Evolutionary conservation across 371 early-diverging fungal genomes (phyloP), one percentile per base, ranked within the genome.

Genomic region (Phascolomyces articulosus): DNA sequence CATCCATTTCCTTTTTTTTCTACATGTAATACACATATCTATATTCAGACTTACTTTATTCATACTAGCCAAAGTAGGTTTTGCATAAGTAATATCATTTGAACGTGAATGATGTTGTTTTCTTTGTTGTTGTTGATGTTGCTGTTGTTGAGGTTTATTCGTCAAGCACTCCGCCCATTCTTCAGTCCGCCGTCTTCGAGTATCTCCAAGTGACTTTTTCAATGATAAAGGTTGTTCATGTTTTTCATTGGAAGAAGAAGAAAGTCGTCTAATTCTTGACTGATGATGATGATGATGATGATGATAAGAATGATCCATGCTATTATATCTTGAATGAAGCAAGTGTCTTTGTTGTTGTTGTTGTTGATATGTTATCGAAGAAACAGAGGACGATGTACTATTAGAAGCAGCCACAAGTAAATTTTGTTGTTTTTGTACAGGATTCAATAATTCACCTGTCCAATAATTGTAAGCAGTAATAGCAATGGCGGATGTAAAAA

Each of bases 381-480:
- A n/a, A n/a, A n/a, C n/a, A n/a, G 23, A 61, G 24, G 24, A 24
- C 41, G 48, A 40, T 31, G 44, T 23, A 26, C 21, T 26, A 20
- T 6, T 54, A 49, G 44, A 26, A 18, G 62, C 48, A 34, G 16
- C 51, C 18, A 44, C 51, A 16, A 54, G 40, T 24, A 62, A 26
- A 21, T 21, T 27, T 21, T 18, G 57, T 44, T 58, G 57, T 31
- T 55, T 29, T n/a, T 55, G 62, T 15, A 29, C 18, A 23, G 55
- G 28, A 8, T 41, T 56, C 21, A 40, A 31, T 16, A 64, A 49
- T 11, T 48, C 58, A 16, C 67, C 67, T 3, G 58, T 51, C 67
- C 67, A 67, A 40, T 67, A 67, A 29, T 57, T 55, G 28, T 67
- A 67, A 18, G 67, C 62, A 3, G 67, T 67, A 18, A 67, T 60